These are phyloP conservation scores for Penicillium ucsense DNA, from an alignment of 495 filamentous ascomycete species.

Conservation along the genomic window DNA sequence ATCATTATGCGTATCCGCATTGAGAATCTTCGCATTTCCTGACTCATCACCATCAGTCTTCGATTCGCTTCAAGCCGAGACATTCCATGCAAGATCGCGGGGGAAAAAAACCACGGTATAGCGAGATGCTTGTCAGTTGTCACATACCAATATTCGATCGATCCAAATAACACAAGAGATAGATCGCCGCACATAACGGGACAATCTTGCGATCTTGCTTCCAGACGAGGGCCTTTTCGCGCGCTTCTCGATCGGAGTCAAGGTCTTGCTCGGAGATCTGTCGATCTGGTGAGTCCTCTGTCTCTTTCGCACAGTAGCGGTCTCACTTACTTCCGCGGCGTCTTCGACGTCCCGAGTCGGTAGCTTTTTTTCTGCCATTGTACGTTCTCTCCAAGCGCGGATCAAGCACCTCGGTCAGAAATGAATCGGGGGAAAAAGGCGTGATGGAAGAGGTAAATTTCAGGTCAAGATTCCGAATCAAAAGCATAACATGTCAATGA, in stretches of 20 bases:
- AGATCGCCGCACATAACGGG: slow-evolving; percentile 48
- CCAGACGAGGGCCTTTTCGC: slow-evolving; percentile 37
- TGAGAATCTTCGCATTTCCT: slow-evolving; percentile 56
- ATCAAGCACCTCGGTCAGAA: background rate
- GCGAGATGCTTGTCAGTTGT: background rate
- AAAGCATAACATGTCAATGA: no score
- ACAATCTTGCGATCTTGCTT: slow-evolving; percentile 55
- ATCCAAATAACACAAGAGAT: slow-evolving; percentile 58
- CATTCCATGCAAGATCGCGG: no score
- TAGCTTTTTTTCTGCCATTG: slow-evolving; percentile 3
- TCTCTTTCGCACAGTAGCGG: background rate
- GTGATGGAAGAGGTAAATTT: no score
- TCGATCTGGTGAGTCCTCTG: background rate
- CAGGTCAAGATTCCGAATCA: no score
- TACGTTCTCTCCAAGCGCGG: background rate
- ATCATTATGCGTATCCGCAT: slow-evolving; percentile 48
- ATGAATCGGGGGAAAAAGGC: background rate
- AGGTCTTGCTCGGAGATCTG: slow-evolving; percentile 1
- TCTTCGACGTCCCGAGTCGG: slow-evolving; percentile 9
- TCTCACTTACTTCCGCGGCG: slow-evolving; percentile 3
- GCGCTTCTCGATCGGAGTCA: slow-evolving; percentile 7
- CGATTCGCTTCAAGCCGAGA: background rate
- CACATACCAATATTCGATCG: slow-evolving; percentile 53
- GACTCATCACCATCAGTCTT: slow-evolving; percentile 42
- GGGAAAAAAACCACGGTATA: no score